Evolutionary conservation across 2,329 filamentous ascomycete species (phyloP), one percentile per base, ranked within the genome.

Genomic region (Juglanconis sp.): DNA sequence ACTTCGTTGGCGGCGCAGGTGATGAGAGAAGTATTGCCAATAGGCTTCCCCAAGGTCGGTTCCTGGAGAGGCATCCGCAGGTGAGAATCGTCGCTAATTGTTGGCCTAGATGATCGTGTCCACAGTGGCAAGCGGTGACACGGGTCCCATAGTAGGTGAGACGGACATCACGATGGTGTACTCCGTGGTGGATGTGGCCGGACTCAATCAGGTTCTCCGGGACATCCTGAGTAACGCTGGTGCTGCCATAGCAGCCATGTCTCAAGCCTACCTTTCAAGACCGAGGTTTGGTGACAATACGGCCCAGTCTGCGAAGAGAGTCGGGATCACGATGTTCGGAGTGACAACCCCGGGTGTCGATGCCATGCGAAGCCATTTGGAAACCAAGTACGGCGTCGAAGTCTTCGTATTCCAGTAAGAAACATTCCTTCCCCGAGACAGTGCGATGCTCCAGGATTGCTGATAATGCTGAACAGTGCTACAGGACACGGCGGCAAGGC

Each of bases 271-370:
- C 60, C 67, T 63, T 5, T 40, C 54, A 7, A 62, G 64, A 9
- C 30, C 44, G 35, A 53, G 61, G 13, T 31, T 62, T 31, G 48
- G 38, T 2, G 49, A 59, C 1, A 36, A 58, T 13, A 38, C 15
- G 8, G 40, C n/a, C 31, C 53, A 48, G n/a, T 42, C 58, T 2
- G 54, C 63, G 8, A 81, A 78, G 58, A 74, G 80, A 0, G 76
- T 91, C 6, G 88, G 81, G 0, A 81, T 90, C 31, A 89, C 87
- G 2, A 91, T 91, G 88, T 91, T 90, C 67, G 88, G 88, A 2
- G 87, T 91, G 6, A 91, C 88, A 0, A 91, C 87, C 0, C 86
- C 87, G 0, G 83, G 81, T 10, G 87, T 87, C 0, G 81, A 87
- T 51, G 72, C 70, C 1, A 81, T 87, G 1, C 78, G 85, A 0